Evolutionary conservation across 768 basidiomycete species (phyloP).

Genomic region (Hygrophorus russula): DNA sequence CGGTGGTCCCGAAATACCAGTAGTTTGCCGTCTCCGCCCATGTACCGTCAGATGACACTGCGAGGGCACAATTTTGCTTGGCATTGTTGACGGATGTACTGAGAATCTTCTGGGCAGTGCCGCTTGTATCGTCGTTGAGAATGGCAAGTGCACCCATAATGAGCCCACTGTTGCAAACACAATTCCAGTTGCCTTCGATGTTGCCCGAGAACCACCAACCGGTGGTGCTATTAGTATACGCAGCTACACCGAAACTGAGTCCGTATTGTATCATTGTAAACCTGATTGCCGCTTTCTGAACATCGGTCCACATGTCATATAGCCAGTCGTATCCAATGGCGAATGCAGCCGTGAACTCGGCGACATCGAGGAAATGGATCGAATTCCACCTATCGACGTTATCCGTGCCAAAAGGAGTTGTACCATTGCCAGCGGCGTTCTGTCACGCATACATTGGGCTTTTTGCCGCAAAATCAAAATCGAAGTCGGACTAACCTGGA

Average conservation of each 20-base stretch:
- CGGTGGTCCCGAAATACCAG: slow-evolving; percentile 92
- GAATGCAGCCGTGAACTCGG: slow-evolving; percentile 83
- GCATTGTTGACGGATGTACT: slow-evolving; percentile 64
- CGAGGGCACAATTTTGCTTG: slow-evolving; percentile 60
- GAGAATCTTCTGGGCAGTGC: slow-evolving; percentile 57
- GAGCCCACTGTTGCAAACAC: slow-evolving; percentile 87
- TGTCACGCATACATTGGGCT: slow-evolving; percentile 14
- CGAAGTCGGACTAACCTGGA: slow-evolving; percentile 46
- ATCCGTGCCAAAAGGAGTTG: slow-evolving; percentile 51
- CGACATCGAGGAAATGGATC: slow-evolving; percentile 83
- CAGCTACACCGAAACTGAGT: slow-evolving; percentile 50
- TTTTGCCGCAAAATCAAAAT: background rate
- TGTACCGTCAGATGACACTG: slow-evolving; percentile 61
- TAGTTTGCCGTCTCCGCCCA: slow-evolving; percentile 94
- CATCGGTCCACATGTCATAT: slow-evolving; percentile 68
- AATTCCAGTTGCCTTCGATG: slow-evolving; percentile 94
- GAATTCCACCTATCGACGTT: slow-evolving; percentile 73
- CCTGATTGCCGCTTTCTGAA: slow-evolving; percentile 61
- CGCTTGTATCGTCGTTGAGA: slow-evolving; percentile 70
- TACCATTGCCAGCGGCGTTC: slow-evolving; percentile 70
- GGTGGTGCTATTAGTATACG: slow-evolving; percentile 30
- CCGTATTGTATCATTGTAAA: slow-evolving; percentile 70
- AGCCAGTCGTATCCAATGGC: slow-evolving; percentile 97
- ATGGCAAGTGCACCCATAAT: slow-evolving; percentile 88
- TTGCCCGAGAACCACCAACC: slow-evolving; percentile 70